Evolutionary conservation across 2,329 filamentous ascomycete genomes (phyloP).

Genomic region (Emericellopsis cladophorae): DNA sequence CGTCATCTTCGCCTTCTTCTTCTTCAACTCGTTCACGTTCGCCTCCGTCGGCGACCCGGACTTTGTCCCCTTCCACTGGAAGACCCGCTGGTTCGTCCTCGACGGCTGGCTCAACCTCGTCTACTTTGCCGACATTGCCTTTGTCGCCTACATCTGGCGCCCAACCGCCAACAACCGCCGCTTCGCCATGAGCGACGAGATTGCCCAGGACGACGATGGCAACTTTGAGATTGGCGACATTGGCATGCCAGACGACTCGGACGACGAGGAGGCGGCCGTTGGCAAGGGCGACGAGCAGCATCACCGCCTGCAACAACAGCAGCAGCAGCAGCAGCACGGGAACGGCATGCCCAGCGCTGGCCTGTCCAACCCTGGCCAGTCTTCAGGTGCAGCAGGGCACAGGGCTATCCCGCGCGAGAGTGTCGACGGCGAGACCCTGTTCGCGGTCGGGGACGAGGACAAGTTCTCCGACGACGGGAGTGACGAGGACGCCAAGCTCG

Average conservation of each 20-base stretch:
- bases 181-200: constrained; percentile 98
- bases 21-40: constrained; percentile 94
- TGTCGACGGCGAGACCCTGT: constrained; percentile 84
- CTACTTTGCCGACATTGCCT: constrained; percentile 85
- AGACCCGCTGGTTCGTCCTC: constrained; percentile 91
- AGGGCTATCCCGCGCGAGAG: constrained; percentile 36
- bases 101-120: constrained; percentile 97
- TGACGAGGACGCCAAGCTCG: constrained; percentile 46
- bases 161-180: constrained; percentile 93
- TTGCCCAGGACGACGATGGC: constrained; percentile 95
- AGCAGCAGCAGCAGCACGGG: constrained; percentile 3
- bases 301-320: constrained; percentile 3
- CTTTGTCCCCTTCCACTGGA: constrained; percentile 95
- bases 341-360: background rate
- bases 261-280: constrained; percentile 42
- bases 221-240: constrained; percentile 90
- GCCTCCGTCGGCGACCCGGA: constrained; percentile 73
- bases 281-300: constrained; percentile 17
- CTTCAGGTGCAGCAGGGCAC: background rate
- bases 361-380: constrained; percentile 1
- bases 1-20: constrained; percentile 96
- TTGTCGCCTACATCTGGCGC: constrained; percentile 91
- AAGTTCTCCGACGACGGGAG: constrained; percentile 63
- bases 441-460: constrained; percentile 76
- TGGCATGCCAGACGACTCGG: constrained; percentile 56